Percentiles rank a stretch among this genome's conserved stretches.
Conservation (phyloP, 1,284 basidiomycete genomes). For the Agroathelia rolfsii region DNA sequence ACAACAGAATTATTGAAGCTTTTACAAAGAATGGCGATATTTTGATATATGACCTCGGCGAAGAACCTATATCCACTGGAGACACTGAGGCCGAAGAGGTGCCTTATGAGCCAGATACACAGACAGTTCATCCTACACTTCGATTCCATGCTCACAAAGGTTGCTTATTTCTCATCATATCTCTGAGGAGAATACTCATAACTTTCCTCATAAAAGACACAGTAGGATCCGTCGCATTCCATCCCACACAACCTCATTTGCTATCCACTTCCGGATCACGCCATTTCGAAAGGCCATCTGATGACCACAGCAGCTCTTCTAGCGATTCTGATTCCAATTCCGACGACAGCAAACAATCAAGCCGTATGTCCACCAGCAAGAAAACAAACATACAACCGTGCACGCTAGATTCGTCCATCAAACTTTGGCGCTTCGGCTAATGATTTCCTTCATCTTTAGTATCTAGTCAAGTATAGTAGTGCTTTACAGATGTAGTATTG, state of each 20-base stretch:
- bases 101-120: constrained; percentile 9
- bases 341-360: constrained; percentile 8
- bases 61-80: neutral
- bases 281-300: too few species aligned
- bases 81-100: constrained; percentile 7
- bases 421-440: constrained; percentile 24
- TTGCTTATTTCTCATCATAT: constrained; percentile 11
- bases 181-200: neutral
- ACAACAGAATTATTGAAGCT: too few species aligned
- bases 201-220: constrained; percentile 34
- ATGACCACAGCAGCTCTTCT: too few species aligned
- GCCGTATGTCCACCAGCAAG: neutral
- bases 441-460: too few species aligned
- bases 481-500: too few species aligned
- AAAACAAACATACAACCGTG: constrained; percentile 13
- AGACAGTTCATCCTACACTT: constrained; percentile 15
- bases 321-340: constrained; percentile 14
- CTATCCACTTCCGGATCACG: constrained; percentile 61
- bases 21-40: constrained; percentile 24
- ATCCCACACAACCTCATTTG: constrained; percentile 41
- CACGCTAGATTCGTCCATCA: constrained; percentile 25
- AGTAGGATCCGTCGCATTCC: constrained; percentile 52
- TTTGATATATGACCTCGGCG: constrained; percentile 32
- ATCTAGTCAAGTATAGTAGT: too few species aligned
- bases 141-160: constrained; percentile 36